These are phyloP conservation scores for Daedalea quercina DNA, from an alignment of 768 basidiomycete genomes.

Conservation along the genomic window DNA sequence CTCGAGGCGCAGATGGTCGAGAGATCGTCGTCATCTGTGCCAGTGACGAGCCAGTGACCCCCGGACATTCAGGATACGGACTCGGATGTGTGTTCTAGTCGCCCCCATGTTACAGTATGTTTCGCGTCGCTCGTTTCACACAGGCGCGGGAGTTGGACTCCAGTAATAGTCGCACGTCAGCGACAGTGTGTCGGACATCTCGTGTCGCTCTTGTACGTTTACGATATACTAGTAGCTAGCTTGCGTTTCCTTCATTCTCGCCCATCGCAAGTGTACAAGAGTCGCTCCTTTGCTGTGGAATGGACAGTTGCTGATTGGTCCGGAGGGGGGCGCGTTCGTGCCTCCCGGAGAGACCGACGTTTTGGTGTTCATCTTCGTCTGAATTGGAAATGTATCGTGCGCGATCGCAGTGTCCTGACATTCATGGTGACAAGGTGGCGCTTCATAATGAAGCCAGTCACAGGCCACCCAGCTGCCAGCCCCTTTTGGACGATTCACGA, in stretches of 20 bases:
- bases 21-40: conserved; percentile 1
- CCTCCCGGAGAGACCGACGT: not conserved
- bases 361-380: not conserved
- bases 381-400: not conserved
- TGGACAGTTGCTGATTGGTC: not conserved
- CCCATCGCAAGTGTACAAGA: not conserved
- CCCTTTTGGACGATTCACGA: too few relatives aligned
- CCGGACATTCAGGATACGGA: conserved; percentile 1
- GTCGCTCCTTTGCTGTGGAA: not conserved
- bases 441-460: too few relatives aligned
- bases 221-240: not conserved
- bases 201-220: conserved; percentile 1
- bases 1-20: conserved; percentile 16
- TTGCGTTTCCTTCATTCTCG: not conserved
- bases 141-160: conserved; percentile 4
- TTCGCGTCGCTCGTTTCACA: not conserved
- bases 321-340: not conserved
- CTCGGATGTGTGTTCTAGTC: not conserved
- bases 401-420: too few relatives aligned
- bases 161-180: not conserved
- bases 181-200: not conserved
- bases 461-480: too few relatives aligned
- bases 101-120: not conserved
- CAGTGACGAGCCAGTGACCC: conserved; percentile 7
- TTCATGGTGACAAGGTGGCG: too few relatives aligned